Base-by-base conservation (phyloP, 352 stramenopile species). In the Phytopythium cucurbitacearum region DNA sequence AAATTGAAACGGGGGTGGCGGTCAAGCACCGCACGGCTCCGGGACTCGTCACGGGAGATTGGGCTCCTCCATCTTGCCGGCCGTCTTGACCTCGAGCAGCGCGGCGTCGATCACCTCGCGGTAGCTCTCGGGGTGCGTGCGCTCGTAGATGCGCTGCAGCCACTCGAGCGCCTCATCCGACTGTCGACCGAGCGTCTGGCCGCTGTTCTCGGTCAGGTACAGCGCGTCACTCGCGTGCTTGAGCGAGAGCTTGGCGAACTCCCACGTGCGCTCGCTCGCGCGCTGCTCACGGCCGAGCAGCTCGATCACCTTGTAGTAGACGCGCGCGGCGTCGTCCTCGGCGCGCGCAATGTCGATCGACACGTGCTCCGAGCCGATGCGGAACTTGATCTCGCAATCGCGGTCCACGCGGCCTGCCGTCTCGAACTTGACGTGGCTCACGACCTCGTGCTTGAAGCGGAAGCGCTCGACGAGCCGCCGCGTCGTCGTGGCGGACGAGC, bases 351-450 rank as follows among this genome's bases (percentile, higher is more conserved):
- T 68, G 44, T 83, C 73, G 41, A 87, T 83, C 1, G 73, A 85
- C 13, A 83, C 57, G 2, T 13, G 9, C 38, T 73, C 62, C 15
- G 16, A 37, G 4, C 69, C 71, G 38, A 81, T 76, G n/a, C 54
- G 13, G 46, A 87, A 81, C 53, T 83, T 85, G 66, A 85, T 74
- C 53, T 84, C 69, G 43, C 70, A 78, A 65, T 84, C 73, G 28
- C 69, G 69, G 41, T 84, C 69, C 16, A 73, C 70, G 42, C 64
- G 65, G 35, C 67, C 73, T 5, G 69, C 65, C 28, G 67, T 80
- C 63, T 84, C 73, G 40, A 80, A 84, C 51, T 69, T 51, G 16
- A 84, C 60, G 28, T 74, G 8, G 1, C 40, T 48, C 43, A 79
- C 69, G 4, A 15, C 38, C 41, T 65, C 34, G 38, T 60, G 40